Evolutionary conservation across 2,329 filamentous ascomycete genomes (phyloP), one percentile per base, ranked within the genome.

Genomic region (Aspergillus sp.): DNA sequence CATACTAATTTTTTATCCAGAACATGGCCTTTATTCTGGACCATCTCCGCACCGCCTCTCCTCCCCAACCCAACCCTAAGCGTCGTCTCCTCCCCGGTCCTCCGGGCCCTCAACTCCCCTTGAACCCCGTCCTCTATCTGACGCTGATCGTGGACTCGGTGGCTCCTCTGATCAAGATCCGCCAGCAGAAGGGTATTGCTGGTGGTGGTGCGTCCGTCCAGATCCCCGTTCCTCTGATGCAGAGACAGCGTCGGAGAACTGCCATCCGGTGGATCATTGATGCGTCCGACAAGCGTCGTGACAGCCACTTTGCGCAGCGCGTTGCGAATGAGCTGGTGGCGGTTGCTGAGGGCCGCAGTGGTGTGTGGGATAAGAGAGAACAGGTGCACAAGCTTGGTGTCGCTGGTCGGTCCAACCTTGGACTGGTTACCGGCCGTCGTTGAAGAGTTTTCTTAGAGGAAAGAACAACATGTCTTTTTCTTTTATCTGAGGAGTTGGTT

Each of bases 261-360:
- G 92, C 93, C 2, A 88, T 97, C 60, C 78, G 83, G 71, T 99
- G 94, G 94, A 96, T 99, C 62, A 74, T 97, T 53, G 87, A 91
- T 57, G 82, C 85, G n/a, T 89, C 91, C 36, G 83, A 84, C 58
- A 94, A 91, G 80, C 87, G 88, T 75, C 84, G 82, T 58, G 88
- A 86, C 58, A 81, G 81, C 58, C 85, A 86, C 71, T 88, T 96
- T 66, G 87, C 91, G 10, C 80, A 87, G 63, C 81, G 89, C 50
- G 82, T 97, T 56, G 91, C 90, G 1, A 87, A 93, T 68, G 93
- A 97, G 80, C 78, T 97, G 55, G 81, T 97, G 50, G 82, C 88
- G 32, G 88, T 97, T 21, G 86, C 95, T 9, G 92, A 97, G 78
- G 94, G 94, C 29, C 83, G 83, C 64, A 95, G 91, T 60, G 69